Base-by-base conservation (phyloP, 495 filamentous ascomycete species). In the Penicillium flavigenum region DNA sequence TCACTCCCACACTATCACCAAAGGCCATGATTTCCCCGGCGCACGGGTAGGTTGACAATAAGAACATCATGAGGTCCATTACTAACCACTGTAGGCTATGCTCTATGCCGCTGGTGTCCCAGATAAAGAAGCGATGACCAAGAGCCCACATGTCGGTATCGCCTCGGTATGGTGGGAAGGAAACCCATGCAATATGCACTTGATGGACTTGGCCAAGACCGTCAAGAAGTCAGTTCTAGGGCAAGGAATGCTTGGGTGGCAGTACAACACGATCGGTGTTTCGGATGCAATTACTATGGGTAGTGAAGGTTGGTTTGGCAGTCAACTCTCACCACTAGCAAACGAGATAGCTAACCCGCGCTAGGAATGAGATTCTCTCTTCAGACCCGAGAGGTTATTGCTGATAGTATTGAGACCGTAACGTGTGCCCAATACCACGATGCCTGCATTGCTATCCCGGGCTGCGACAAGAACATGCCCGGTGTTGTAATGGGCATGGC, bases 381-480 rank as follows among this genome's bases (percentile, higher is more conserved):
- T n/a, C 93, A 98, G 72, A 90, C 89, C 16, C 81, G 94, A 43
- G 94, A 98, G 57, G 86, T 97, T 52, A 98, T 98, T 62, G 94
- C 94, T 55, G 94, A 98, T 70, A 90, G 86, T 63, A 89, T 98
- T 58, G 93, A 98, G 71, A 92, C 90, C 1, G 89, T 95, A 5
- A 96, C 92, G 2, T 94, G 89, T 63, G 88, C 88, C 7, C 87
- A 90, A 69, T 87, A 85, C 51, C 91, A 98, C 70, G 94, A 98
- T 62, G 94, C 94, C 53, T 95, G 92, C 67, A 92, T 98, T 63
- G 84, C 90, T 24, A 93, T 98, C 60, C 92, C 94, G 1, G 94
- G 94, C 10, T 98, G 94, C 67, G 94, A 98, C 72, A 98, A 98
- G 79, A 98, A 98, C 64, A 98, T 98, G 94, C 94, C 94, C 1